Conservation (phyloP, 2,329 filamentous ascomycete genomes). For the Ceratocystis ficicola region DNA sequence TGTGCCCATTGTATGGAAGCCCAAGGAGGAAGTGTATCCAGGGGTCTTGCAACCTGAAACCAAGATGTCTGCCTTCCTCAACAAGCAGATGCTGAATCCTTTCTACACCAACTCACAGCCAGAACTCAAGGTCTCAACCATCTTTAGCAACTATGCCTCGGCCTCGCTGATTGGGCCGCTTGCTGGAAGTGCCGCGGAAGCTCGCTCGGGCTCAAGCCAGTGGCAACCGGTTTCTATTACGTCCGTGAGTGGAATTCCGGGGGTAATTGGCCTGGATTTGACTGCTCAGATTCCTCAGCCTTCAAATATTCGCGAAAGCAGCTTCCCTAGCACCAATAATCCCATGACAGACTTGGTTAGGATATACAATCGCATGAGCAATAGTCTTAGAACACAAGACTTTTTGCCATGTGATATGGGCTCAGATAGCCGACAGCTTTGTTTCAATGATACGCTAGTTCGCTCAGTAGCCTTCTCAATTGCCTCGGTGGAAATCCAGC, state of each 20-base stretch:
- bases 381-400: constrained; percentile 46
- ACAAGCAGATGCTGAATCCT: constrained; percentile 37
- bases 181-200: background rate
- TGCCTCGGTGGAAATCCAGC: constrained; percentile 77
- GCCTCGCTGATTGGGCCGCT: background rate
- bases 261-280: background rate
- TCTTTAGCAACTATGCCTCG: constrained; percentile 6
- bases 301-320: background rate
- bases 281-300: background rate
- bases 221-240: background rate
- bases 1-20: constrained; percentile 89
- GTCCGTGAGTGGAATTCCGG: too few relatives aligned
- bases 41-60: constrained; percentile 12
- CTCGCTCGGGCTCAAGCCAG: background rate
- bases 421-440: constrained; percentile 34
- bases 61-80: constrained; percentile 48
- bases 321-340: constrained; percentile 23
- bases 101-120: constrained; percentile 1
- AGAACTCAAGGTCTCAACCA: background rate
- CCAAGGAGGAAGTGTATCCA: constrained; percentile 27
- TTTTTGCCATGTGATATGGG: constrained; percentile 30
- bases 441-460: constrained; percentile 47
- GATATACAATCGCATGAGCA: constrained; percentile 48
- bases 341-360: constrained; percentile 44
- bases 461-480: constrained; percentile 71